phyloP scores from a whole-genome alignment of 306 rosid genomes.

The Mucuna pruriens region DNA sequence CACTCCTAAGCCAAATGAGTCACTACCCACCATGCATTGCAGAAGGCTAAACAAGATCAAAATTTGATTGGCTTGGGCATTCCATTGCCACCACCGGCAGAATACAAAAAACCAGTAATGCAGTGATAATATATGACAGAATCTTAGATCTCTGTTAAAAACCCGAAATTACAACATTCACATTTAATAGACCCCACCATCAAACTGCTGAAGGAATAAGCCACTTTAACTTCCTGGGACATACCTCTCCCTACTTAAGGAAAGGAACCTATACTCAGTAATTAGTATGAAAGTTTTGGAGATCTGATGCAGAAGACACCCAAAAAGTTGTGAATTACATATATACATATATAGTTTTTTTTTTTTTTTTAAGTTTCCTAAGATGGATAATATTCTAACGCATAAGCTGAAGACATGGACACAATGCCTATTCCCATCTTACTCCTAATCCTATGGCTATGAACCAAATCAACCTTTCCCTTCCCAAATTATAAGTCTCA shows the following conservation, averaged over 20 bases:
- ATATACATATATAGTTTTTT: too few species aligned
- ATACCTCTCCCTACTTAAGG: neutral
- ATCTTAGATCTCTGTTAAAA: neutral
- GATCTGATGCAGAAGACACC: neutral
- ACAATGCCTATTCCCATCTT: neutral
- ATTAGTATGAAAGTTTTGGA: neutral
- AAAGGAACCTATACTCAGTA: neutral
- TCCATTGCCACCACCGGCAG: neutral
- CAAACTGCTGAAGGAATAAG: constrained; percentile 6
- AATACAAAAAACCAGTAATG: neutral
- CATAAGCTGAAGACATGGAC: neutral
- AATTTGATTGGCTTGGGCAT: too few species aligned
- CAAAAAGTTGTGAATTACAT: neutral
- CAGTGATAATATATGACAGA: neutral
- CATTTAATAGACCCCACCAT: neutral
- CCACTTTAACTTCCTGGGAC: neutral
- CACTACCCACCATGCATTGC: neutral
- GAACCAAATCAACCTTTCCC: constrained; percentile 1
- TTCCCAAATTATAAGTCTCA: constrained; percentile 1
- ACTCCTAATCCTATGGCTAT: constrained; percentile 25
- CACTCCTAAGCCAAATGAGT: neutral
- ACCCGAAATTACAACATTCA: neutral
- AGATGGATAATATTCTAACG: neutral
- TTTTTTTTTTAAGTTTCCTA: neutral
- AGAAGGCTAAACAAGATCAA: constrained; percentile 10